phyloP scores from a whole-genome alignment of 1,284 basidiomycete species.

The Phellopilus nigrolimitatus region DNA sequence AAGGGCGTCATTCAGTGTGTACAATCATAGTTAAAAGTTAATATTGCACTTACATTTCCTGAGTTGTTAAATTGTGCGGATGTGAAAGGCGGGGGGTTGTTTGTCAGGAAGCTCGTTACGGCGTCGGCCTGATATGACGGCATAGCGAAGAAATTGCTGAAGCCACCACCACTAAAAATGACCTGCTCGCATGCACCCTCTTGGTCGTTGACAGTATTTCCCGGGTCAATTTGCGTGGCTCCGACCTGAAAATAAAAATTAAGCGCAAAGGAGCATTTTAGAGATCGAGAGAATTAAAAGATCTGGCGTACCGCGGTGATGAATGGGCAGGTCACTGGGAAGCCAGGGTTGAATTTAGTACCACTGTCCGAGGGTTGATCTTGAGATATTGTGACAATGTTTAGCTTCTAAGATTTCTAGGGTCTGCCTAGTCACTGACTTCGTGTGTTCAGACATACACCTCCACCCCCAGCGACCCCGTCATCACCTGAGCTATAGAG shows the following conservation, averaged over 20 bases:
- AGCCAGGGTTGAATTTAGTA: slow-evolving; percentile 22
- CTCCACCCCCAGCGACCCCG: slow-evolving; percentile 16
- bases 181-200: slow-evolving; percentile 26
- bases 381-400: no score
- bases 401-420: no score
- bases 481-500: slow-evolving; percentile 36
- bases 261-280: no score
- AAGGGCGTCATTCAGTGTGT: neutral
- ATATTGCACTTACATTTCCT: slow-evolving; percentile 25
- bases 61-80: slow-evolving; percentile 29
- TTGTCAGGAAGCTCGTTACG: slow-evolving; percentile 27
- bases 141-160: slow-evolving; percentile 31
- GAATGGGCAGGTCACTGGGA: slow-evolving; percentile 31
- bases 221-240: slow-evolving; percentile 29
- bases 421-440: neutral
- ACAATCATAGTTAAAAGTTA: neutral
- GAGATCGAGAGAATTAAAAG: no score
- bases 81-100: slow-evolving; percentile 27
- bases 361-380: neutral
- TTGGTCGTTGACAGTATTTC: slow-evolving; percentile 23
- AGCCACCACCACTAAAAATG: slow-evolving; percentile 33
- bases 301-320: slow-evolving; percentile 33
- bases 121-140: slow-evolving; percentile 30
- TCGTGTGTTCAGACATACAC: slow-evolving; percentile 5
- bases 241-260: no score